Conservation (phyloP, 2,329 filamentous ascomycete genomes). For the Triangularia verruculosa region DNA sequence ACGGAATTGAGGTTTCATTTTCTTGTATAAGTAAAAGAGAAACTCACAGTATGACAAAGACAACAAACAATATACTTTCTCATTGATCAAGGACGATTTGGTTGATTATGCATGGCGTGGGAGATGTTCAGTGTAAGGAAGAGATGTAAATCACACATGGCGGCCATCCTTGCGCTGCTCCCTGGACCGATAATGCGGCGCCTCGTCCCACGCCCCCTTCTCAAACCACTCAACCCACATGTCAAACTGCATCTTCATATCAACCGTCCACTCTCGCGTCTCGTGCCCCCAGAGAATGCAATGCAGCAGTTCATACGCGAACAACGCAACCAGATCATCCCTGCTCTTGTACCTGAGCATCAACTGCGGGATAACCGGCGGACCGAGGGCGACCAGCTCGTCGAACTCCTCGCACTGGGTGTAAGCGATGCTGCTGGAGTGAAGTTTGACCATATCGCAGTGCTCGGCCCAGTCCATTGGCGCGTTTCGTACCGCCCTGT, state of each 20-base stretch:
- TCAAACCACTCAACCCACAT: neutral
- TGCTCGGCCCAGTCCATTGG: neutral
- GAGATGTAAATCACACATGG: no score
- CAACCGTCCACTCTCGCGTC: no score
- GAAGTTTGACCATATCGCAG: neutral
- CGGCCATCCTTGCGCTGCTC: no score
- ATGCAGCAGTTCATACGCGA: neutral
- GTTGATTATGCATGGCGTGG: no score
- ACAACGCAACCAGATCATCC: neutral
- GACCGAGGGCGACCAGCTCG: neutral
- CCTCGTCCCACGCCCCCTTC: neutral
- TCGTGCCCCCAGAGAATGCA: neutral
- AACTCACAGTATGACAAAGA: neutral
- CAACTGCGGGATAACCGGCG: neutral
- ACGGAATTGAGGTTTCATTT: neutral
- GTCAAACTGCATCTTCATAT: neutral
- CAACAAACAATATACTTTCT: neutral
- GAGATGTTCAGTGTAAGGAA: no score
- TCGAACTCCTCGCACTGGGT: neutral
- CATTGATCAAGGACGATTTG: no score
- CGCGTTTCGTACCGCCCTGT: no score
- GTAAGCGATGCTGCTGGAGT: neutral
- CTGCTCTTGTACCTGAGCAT: neutral
- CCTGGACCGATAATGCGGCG: neutral
- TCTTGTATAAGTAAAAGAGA: neutral